Base-by-base conservation (phyloP, 1,284 basidiomycete genomes). In the Melampsora abietis-canadensis region DNA sequence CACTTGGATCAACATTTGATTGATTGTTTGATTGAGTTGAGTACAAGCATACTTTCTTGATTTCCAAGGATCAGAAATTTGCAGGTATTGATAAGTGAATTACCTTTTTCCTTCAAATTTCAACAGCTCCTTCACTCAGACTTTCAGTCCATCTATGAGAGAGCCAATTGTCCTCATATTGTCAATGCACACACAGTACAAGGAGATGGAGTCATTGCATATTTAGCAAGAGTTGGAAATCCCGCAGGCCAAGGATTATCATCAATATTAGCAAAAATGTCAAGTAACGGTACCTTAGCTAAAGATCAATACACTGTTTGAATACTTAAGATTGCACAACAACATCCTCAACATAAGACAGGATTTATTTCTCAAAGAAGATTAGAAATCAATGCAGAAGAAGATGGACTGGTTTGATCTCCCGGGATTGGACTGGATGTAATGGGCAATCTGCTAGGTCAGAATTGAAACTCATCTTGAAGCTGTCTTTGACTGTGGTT, bases 21-120 rank as follows among this genome's bases (percentile, higher is more conserved):
- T 72, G 83, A 88, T 44, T 85, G 87, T 76, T 85, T 99, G 57
- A 85, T 88, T 76, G 84, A 84, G 62, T 87, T 98, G 14, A 89
- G 90, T 80, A 84, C 63, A 89, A 91, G 82, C 89, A 96, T 78
- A 92, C 97, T 80, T 98, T 98, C 83, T 83, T 97, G 74, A 95
- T 98, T 80, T 99, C 98, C 78, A 95, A 98, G 84, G 96, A 99
- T 84, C 86, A 96, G 78, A 99, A 98, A 83, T 99, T 99, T 81
- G 96, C 96, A 30, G 96, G 98, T 83, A 98, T 99, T 77, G 95
- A 94, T 93, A 24, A 74, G 80, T 76, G 2, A 0, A 34, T 3
- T 34, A 34, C 34, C 34, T 34, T 34, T 34, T 34, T 98, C 96
- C 1, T 96, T 98, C 76, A 88, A 89, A 5, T 84, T 97, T 37